phyloP scores from a whole-genome alignment of 352 stramenopile species.

The Globisporangium sylvaticum region DNA sequence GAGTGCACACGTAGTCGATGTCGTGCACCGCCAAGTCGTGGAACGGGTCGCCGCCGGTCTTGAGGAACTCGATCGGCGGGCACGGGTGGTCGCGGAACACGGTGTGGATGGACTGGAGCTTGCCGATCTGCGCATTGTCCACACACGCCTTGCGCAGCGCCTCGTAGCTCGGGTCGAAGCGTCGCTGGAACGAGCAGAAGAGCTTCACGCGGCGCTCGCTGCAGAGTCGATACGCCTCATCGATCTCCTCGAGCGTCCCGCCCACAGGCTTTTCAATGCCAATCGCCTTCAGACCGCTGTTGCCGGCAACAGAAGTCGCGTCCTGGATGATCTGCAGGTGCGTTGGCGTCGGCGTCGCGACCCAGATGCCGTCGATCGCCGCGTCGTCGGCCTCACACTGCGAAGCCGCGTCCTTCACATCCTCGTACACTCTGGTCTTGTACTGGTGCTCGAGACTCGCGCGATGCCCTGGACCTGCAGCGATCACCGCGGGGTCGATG shows the following conservation, averaged over 20 bases:
- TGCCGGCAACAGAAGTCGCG: conserved; percentile 18
- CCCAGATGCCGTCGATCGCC: conserved; percentile 56
- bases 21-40: conserved; percentile 90
- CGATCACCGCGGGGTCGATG: conserved; percentile 37
- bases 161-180: conserved; percentile 89
- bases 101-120: conserved; percentile 76
- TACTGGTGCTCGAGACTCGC: conserved; percentile 37
- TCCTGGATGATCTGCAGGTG: conserved; percentile 53
- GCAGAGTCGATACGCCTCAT: conserved; percentile 53
- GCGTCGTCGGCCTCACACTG: conserved; percentile 18
- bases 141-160: conserved; percentile 40
- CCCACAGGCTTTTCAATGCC: conserved; percentile 78
- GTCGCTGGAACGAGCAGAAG: conserved; percentile 89
- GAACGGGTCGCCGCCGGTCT: conserved; percentile 86
- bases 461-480: conserved; percentile 5
- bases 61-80: conserved; percentile 85
- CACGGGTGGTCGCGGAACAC: conserved; percentile 90
- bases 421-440: conserved; percentile 34
- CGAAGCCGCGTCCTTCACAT: conserved; percentile 25
- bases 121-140: conserved; percentile 48
- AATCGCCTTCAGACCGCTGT: conserved; percentile 34
- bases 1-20: conserved; percentile 87
- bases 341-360: conserved; percentile 71
- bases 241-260: conserved; percentile 50
- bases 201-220: conserved; percentile 52